Conservation (phyloP, 208 protist species). For the Leishmania gerbilli region DNA sequence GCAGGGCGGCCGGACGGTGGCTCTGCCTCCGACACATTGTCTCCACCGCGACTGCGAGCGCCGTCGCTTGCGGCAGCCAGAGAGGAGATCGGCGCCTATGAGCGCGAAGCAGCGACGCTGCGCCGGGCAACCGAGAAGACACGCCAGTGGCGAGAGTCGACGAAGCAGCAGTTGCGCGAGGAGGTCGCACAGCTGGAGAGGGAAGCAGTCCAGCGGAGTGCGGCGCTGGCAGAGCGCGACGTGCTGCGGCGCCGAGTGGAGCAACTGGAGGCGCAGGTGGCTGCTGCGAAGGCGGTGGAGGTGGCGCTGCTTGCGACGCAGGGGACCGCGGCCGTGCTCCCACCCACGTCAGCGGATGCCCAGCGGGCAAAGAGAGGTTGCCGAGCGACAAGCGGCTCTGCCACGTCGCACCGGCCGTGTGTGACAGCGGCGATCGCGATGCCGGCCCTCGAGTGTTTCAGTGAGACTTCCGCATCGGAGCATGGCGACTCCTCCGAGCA, state of each 20-base stretch:
- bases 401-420: background rate
- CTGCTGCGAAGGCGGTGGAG: conserved; percentile 22
- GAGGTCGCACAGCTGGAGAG: conserved; percentile 26
- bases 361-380: background rate
- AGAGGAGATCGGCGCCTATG: conserved; percentile 21
- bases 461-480: background rate
- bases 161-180: conserved; percentile 13
- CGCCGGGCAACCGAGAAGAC: conserved; percentile 14
- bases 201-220: conserved; percentile 9
- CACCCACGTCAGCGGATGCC: background rate
- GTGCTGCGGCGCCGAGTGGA: conserved; percentile 23
- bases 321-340: background rate
- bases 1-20: too few species aligned
- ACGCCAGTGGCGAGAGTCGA: conserved; percentile 11
- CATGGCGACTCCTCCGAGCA: background rate
- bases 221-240: conserved; percentile 16
- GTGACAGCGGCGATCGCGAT: background rate
- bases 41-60: conserved; percentile 13
- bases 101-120: conserved; percentile 13
- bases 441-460: background rate
- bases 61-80: conserved; percentile 7
- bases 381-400: background rate
- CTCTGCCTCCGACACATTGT: background rate
- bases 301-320: conserved; percentile 8
- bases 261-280: conserved; percentile 26